Percentiles rank a stretch among this genome's conserved stretches.
Evolutionary conservation across 345 rosid genomes (phyloP).

Genomic region (Stellera chamaejasme): DNA sequence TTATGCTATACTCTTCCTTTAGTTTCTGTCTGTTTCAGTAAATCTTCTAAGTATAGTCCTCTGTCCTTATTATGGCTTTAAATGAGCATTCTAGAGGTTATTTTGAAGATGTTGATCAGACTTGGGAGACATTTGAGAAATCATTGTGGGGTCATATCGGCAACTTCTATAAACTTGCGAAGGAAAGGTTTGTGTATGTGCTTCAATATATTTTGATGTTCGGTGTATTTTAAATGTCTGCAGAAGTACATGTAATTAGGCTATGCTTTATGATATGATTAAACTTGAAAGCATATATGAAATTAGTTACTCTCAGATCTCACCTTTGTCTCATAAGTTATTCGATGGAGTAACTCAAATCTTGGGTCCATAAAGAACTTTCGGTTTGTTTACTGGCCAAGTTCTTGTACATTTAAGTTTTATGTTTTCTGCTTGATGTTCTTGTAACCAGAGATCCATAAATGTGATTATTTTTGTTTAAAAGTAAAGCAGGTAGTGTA

Average conservation of each 20-base stretch:
- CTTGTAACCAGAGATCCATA: neutral
- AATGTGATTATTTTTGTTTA: neutral
- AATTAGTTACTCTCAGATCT: too few species aligned
- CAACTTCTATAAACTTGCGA: constrained; percentile 71
- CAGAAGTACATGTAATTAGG: too few species aligned
- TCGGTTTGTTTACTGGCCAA: too few species aligned
- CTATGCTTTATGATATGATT: too few species aligned
- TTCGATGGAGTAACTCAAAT: too few species aligned
- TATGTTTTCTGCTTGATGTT: neutral
- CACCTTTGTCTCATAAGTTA: too few species aligned
- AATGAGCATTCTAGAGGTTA: constrained; percentile 49
- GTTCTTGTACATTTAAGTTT: neutral
- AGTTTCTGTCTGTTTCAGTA: neutral
- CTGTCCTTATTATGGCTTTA: constrained; percentile 3
- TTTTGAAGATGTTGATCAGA: constrained; percentile 89
- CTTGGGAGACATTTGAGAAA: constrained; percentile 93
- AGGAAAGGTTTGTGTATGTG: constrained; percentile 55
- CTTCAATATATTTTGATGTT: too few species aligned
- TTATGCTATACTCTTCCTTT: too few species aligned
- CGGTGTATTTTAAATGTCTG: neutral
- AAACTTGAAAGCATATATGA: too few species aligned
- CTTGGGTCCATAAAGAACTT: too few species aligned
- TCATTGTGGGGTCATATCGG: constrained; percentile 75
- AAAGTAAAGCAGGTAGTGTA: neutral
- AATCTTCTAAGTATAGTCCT: constrained; percentile 1